Base-by-base conservation (phyloP, 1,284 basidiomycete species). In the Rhodotorula sp. region DNA sequence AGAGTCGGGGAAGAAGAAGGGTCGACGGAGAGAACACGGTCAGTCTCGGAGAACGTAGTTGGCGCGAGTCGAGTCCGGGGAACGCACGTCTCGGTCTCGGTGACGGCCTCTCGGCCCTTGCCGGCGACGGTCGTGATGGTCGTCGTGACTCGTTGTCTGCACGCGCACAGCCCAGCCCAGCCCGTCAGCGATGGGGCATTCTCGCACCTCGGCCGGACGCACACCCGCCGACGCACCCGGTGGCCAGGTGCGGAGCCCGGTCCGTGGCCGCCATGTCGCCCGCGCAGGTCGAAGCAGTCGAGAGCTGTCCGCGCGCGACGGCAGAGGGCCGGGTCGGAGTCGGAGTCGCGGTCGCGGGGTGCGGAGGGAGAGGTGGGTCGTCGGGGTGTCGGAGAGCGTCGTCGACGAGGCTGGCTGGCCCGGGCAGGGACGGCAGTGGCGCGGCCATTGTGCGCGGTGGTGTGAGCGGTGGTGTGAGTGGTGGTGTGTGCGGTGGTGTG, bases 111-210 rank as follows among this genome's bases (percentile, higher is more conserved):
- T 2, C 28, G 30, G 7, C 59, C 59, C 1, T 50, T 50, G 22
- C n/a, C 28, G 2, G 51, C 15, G 0, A 63, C 46, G 6, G 68
- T 70, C 26, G 68, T 70, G 24, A 70, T 59, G 2, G 68, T 69
- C 1, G 68, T 70, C 20, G 61, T 66, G 1, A 64, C 60, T 7
- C 47, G 22, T 11, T 30, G 64, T 5, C 61, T 70, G 59, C 0
- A 24, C 4, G 44, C 13, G 16, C 31, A 13, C 22, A 18, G 37
- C 37, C n/a, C n/a, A n/a, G n/a, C n/a, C n/a, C n/a, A n/a, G n/a
- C n/a, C n/a, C n/a, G n/a, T n/a, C n/a, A n/a, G n/a, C n/a, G n/a
- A n/a, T n/a, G n/a, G n/a, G n/a, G n/a, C n/a, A n/a, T n/a, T n/a
- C n/a, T n/a, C n/a, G n/a, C n/a, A n/a, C n/a, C n/a, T n/a, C n/a